Conservation (phyloP, 1,284 basidiomycete species). For the Cryptococcus hybrid region DNA sequence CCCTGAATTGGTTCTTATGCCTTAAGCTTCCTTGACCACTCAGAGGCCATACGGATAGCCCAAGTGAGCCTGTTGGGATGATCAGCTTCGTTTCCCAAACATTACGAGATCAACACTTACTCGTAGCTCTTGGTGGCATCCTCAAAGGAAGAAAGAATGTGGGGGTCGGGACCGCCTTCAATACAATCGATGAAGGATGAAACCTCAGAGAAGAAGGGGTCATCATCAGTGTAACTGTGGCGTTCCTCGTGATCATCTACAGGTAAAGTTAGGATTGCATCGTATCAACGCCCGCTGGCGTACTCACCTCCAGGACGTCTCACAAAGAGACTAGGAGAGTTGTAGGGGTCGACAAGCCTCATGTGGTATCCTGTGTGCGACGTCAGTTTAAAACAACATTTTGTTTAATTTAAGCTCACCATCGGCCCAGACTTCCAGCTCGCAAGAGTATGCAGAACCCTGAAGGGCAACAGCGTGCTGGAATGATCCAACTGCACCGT, state of each 20-base stretch:
- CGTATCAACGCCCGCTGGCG: constrained; percentile 55
- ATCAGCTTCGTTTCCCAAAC: not conserved
- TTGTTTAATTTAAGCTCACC: constrained; percentile 58
- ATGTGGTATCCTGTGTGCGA: constrained; percentile 23
- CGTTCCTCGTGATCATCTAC: constrained; percentile 74
- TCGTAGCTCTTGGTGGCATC: constrained; percentile 86
- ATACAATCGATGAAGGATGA: constrained; percentile 79
- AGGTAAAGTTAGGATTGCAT: constrained; percentile 25
- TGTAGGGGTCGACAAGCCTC: constrained; percentile 79
- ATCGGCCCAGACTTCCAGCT: constrained; percentile 87
- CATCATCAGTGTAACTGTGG: constrained; percentile 71
- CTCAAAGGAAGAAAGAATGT: constrained; percentile 53
- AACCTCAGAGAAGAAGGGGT: constrained; percentile 90
- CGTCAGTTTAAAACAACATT: not conserved
- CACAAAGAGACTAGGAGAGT: constrained; percentile 72
- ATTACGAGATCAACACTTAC: constrained; percentile 7
- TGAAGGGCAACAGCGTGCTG: constrained; percentile 85
- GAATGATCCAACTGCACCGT: constrained; percentile 85
- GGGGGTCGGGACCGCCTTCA: constrained; percentile 54
- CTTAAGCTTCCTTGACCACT: constrained; percentile 37
- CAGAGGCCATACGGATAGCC: constrained; percentile 72
- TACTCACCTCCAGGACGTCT: constrained; percentile 75
- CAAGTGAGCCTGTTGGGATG: constrained; percentile 30
- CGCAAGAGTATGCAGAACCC: constrained; percentile 86
- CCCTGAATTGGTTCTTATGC: too few species aligned